A percentile compares a stretch with the other conserved stretches of the same genome.
phyloP scores from a whole-genome alignment of 1,284 basidiomycete genomes.

The Leccinum fallax region DNA sequence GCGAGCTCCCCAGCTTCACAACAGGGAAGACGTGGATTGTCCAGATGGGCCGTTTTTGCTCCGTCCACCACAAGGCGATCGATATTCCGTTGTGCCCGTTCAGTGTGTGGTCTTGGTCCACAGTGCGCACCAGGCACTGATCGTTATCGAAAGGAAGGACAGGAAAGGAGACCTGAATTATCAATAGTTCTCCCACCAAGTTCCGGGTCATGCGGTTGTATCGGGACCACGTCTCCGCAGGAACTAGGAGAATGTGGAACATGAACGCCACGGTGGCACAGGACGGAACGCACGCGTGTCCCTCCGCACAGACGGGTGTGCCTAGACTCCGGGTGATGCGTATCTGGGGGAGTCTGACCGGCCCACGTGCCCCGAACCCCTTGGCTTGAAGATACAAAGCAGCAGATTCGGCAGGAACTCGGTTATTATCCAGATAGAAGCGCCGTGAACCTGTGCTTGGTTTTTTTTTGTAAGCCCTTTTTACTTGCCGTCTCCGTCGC shows the following conservation, averaged over 20 bases:
- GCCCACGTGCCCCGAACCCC: neutral
- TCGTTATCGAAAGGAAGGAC: neutral
- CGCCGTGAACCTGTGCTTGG: neutral
- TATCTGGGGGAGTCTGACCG: neutral
- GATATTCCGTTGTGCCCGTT: neutral
- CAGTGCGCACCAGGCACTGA: conserved; percentile 10
- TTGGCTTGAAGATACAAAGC: neutral
- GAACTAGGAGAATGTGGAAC: neutral
- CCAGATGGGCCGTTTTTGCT: neutral
- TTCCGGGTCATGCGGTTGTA: neutral
- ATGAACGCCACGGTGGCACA: neutral
- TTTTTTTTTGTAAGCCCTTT: neutral
- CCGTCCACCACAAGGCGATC: neutral
- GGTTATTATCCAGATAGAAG: neutral
- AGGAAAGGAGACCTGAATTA: neutral
- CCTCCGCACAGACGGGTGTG: neutral
- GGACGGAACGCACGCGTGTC: neutral
- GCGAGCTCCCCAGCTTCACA: neutral
- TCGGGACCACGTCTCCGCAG: neutral
- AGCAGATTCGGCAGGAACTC: neutral
- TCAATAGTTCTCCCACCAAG: neutral
- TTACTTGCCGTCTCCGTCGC: neutral
- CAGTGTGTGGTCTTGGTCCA: neutral
- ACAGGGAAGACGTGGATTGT: neutral
- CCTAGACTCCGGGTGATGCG: neutral